phyloP scores from a whole-genome alignment of 2,329 filamentous ascomycete species.

The Dichotomopilus funicola region DNA sequence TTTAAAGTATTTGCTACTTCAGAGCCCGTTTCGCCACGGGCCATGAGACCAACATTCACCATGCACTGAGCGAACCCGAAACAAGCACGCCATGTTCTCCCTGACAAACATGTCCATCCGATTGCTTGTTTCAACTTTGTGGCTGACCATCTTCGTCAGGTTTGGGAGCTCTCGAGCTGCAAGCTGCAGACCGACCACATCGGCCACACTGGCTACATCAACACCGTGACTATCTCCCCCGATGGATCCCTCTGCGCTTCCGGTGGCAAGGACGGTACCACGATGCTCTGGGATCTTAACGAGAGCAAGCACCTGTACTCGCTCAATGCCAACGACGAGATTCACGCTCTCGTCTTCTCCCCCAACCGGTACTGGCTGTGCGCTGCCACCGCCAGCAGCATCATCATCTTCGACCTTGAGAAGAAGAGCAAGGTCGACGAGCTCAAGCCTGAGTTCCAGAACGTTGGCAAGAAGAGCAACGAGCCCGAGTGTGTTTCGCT shows the following conservation, averaged over 20 bases:
- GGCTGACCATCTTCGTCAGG: constrained; percentile 48
- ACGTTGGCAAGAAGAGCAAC: constrained; percentile 97
- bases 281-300: constrained; percentile 99
- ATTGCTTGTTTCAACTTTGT: background rate
- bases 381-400: constrained; percentile 92
- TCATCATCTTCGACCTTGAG: constrained; percentile 99
- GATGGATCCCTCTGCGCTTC: constrained; percentile 98
- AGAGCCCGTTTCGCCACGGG: constrained; percentile 69
- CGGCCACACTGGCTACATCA: constrained; percentile 99
- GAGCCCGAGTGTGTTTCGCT: constrained; percentile 97
- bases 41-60: constrained; percentile 95
- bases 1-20: constrained; percentile 99
- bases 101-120: background rate
- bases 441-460: constrained; percentile 96
- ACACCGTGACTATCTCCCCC: constrained; percentile 99
- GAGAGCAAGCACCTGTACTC: constrained; percentile 99
- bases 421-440: constrained; percentile 99
- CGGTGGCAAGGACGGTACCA: constrained; percentile 98
- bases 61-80: constrained; percentile 59
- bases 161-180: constrained; percentile 99
- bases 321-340: constrained; percentile 98
- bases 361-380: constrained; percentile 99
- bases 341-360: constrained; percentile 99
- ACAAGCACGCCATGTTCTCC: background rate
- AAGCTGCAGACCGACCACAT: constrained; percentile 99